phyloP scores from a whole-genome alignment of 257 asterid genomes.

The Ilex asprella region DNA sequence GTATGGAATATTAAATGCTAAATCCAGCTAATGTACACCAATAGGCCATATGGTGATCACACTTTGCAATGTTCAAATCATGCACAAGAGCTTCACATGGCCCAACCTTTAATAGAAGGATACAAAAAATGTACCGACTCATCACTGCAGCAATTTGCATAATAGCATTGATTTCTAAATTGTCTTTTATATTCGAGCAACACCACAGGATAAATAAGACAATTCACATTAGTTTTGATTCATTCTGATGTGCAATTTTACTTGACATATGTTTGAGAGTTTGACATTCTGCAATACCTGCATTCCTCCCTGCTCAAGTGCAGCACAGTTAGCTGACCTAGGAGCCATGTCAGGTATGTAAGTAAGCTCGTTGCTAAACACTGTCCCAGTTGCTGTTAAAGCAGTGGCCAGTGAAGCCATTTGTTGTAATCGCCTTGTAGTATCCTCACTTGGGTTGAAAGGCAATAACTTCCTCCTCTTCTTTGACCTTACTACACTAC shows the following conservation, averaged over 20 bases:
- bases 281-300: slow-evolving; percentile 40
- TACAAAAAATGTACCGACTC: neutral
- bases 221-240: neutral
- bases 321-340: slow-evolving; percentile 61
- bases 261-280: neutral
- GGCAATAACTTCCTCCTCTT: slow-evolving; percentile 68
- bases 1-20: no score
- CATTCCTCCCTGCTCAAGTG: slow-evolving; percentile 74
- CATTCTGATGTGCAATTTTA: neutral
- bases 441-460: slow-evolving; percentile 64
- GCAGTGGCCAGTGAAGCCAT: slow-evolving; percentile 97
- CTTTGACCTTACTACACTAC: slow-evolving; percentile 42
- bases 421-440: slow-evolving; percentile 59
- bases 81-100: no score
- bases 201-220: no score
- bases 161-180: neutral
- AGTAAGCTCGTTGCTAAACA: slow-evolving; percentile 68
- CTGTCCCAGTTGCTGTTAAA: slow-evolving; percentile 54
- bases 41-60: no score
- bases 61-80: no score
- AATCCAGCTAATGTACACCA: no score
- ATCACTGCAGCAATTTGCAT: neutral
- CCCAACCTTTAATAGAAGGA: no score
- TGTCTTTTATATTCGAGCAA: neutral
- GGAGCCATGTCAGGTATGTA: slow-evolving; percentile 75